Evolutionary conservation across 2,329 filamentous ascomycete species (phyloP).

Genomic region (Escovopsis weberi): DNA sequence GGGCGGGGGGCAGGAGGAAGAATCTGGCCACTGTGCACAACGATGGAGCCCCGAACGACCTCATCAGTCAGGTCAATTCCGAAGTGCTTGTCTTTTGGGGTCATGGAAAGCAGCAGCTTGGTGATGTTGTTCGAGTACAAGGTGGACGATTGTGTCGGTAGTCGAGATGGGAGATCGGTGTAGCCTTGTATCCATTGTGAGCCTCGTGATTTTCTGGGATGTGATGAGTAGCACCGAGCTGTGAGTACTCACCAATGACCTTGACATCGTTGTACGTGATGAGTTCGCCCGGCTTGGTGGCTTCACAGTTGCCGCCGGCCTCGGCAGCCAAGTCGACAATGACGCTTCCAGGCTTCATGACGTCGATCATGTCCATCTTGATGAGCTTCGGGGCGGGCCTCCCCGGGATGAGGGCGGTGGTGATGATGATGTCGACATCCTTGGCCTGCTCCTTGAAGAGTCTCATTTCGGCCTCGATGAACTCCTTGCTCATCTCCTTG

Average conservation of each 20-base stretch:
- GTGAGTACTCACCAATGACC: constrained; percentile 50
- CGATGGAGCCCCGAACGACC: constrained; percentile 73
- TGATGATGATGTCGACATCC: constrained; percentile 86
- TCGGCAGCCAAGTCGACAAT: constrained; percentile 81
- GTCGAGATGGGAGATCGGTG: constrained; percentile 72
- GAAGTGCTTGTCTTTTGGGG: constrained; percentile 62
- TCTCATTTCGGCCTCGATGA: constrained; percentile 86
- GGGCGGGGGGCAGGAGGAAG: constrained; percentile 63
- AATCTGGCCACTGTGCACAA: constrained; percentile 63
- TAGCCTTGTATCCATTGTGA: constrained; percentile 35
- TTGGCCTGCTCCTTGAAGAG: constrained; percentile 75
- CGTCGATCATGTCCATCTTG: constrained; percentile 61
- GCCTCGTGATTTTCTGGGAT: constrained; percentile 6
- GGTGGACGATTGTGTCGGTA: constrained; percentile 80
- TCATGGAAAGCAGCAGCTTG: constrained; percentile 73
- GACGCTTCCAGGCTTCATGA: constrained; percentile 83
- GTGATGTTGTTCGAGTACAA: constrained; percentile 90
- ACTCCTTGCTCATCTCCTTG: constrained; percentile 89
- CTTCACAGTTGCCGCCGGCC: constrained; percentile 76
- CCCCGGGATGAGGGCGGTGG: constrained; percentile 81
- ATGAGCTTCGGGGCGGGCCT: constrained; percentile 73
- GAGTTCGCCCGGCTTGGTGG: constrained; percentile 60
- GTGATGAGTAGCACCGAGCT: no score
- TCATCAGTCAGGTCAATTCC: constrained; percentile 71
- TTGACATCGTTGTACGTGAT: constrained; percentile 63